Base-by-base conservation (phyloP, 352 stramenopile species). In the Pythium guiyangense region DNA sequence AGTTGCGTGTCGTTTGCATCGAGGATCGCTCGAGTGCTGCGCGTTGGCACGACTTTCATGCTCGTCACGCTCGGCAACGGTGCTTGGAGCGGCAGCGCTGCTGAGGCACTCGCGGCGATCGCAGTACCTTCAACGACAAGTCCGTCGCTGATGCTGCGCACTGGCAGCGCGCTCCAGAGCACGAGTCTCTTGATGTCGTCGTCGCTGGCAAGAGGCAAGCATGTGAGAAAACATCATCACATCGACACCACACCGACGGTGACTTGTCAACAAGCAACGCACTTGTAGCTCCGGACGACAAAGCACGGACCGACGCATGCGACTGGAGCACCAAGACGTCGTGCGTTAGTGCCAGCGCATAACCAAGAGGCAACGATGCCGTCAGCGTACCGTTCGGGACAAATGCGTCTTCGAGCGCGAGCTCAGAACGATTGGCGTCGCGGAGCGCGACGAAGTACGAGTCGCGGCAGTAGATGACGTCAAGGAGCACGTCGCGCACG, bases 361-460 rank as follows among this genome's bases (percentile, higher is more conserved):
- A n/a, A n/a, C n/a, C n/a, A n/a, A 34, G 29, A 34, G n/a, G 10
- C 25, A 26, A 11, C 35, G 42, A 14, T 18, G 18, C 54, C n/a
- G n/a, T n/a, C n/a, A n/a, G n/a, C n/a, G 20, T 67, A 88, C 78
- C 49, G 40, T 78, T 79, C 0, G 79, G 79, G 4, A 89, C 53
- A 57, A 87, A 87, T 17, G 66, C 81, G 56, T 89, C 79, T 46
- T 86, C 72, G 0, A 89, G 69, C 18, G 76, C 66, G 14, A 89
- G 60, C 40, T 89, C 74, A 3, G 81, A 64, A 0, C 46, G 50
- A 20, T 86, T 87, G 6, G 35, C 35, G 4, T 84, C 79, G 12
- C 76, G 63, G 20, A 89, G 46, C n/a, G 74, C 74, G 20, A 73
- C 67, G 9, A 74, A 87, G 44, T 89, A 87, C 63, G 76, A 89